Percentiles rank a stretch among this genome's conserved stretches.
Evolutionary conservation across 2,329 filamentous ascomycete species (phyloP).

Genomic region (Neofusicoccum sp.): DNA sequence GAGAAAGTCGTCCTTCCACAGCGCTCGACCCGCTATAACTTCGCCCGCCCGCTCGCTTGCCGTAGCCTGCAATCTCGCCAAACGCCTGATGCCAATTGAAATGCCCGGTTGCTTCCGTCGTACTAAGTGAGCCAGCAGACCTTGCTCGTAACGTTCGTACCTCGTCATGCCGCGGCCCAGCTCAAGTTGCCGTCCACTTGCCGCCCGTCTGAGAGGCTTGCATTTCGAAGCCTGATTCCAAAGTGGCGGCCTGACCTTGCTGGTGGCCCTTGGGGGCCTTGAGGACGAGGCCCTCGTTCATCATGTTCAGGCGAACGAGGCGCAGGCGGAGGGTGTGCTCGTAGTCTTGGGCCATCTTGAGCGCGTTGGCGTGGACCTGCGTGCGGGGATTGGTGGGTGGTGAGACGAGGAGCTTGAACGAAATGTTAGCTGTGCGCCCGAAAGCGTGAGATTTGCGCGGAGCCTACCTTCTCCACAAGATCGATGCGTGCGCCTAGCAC

Average conservation of each 20-base stretch:
- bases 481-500: slow-evolving; percentile 79
- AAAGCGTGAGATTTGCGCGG: neutral
- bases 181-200: neutral
- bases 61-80: neutral
- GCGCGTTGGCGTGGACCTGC: slow-evolving; percentile 67
- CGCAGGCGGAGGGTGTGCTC: slow-evolving; percentile 73
- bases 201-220: neutral
- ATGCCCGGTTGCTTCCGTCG: neutral
- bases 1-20: too few species aligned
- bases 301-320: slow-evolving; percentile 73
- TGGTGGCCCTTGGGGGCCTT: slow-evolving; percentile 14
- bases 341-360: slow-evolving; percentile 68
- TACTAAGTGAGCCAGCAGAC: too few species aligned
- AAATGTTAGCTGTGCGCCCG: neutral
- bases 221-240: slow-evolving; percentile 5
- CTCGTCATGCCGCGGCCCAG: neutral
- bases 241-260: neutral
- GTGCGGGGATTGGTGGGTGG: slow-evolving; percentile 65
- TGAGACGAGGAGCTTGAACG: slow-evolving; percentile 65
- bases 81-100: neutral
- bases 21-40: too few species aligned
- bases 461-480: slow-evolving; percentile 67
- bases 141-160: neutral
- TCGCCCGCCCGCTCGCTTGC: neutral
- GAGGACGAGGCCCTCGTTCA: slow-evolving; percentile 73